Evolutionary conservation across 495 filamentous ascomycete genomes (phyloP), one percentile per base, ranked within the genome.

Genomic region (Xylaria curta): DNA sequence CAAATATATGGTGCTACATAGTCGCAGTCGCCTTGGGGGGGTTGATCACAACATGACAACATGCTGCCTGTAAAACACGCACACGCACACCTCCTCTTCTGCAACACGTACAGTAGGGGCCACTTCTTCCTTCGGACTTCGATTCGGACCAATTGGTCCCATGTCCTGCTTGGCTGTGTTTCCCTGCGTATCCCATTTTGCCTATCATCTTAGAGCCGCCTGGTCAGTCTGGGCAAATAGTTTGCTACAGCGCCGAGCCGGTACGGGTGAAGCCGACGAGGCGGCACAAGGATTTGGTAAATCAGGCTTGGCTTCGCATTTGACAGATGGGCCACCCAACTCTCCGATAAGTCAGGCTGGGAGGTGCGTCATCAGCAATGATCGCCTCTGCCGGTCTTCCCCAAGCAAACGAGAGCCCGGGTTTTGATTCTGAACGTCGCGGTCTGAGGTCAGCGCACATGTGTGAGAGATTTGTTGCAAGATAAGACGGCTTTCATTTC

Each of bases 221-320:
- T 36, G 24, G 24, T 49, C 42, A 38, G 42, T 59, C 66, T 69
- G 31, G 54, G 66, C 65, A 70, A 33, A 42, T n/a, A 26, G 31
- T n/a, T 54, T 47, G 24, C 47, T 70, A 36, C 68, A 63, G 46
- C 17, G 59, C 69, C 62, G 38, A 71, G 69, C 53, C 60, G 69
- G 69, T 31, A 47, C 60, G 60, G 69, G 21, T 38, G 44, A 49
- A 40, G 24, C 69, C 69, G 62, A 31, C 38, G 62, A 60, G 53
- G 62, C 69, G 40, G 62, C 69, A 71, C 61, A 71, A 60, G 62
- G 26, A 36, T 21, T 70, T 42, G 26, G 59, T 56, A 62, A 59
- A 70, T 56, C 58, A 47, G 49, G 49, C 69, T 71, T 71, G 69
- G 69, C 51, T 66, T 24, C 46, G 42, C 40, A 58, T 59, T 51